Evolutionary conservation across 2,329 filamentous ascomycete species (phyloP), one percentile per base, ranked within the genome.

Genomic region (Arthrinium phaeospermum): DNA sequence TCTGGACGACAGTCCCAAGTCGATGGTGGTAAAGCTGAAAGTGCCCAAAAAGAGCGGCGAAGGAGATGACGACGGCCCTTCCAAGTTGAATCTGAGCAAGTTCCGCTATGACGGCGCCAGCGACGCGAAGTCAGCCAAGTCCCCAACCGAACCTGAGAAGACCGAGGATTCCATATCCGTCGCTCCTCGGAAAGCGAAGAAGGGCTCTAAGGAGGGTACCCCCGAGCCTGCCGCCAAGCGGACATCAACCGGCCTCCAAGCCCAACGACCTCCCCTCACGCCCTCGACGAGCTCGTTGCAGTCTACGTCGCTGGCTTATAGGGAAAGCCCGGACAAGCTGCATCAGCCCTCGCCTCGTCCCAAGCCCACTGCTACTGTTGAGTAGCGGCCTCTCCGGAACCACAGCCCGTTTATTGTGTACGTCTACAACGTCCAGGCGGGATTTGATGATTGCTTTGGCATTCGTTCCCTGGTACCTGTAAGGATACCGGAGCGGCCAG

Each of bases 21-120:
- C 91, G 76, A 86, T 96, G 53, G 88, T 98, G 69, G 92, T 98
- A 72, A 95, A 93, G 80, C 86, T 98, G 19, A 86, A 87, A 8
- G 82, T 91, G 49, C 76, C 78, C 1, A 69, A 74, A 30, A 85
- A 85, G 53, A 41, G 75, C 85, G 78, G 67, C 84, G 75, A 75
- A 83, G 46, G 80, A 83, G 44, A 69, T 75, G 81, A 72, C 4
- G 77, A 82, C 69, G 81, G 69, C 14, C 37, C 51, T 13, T 78
- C 80, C 67, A 80, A 78, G 69, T 77, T 80, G 68, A 78, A 79
- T 61, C 73, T 82, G 7, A 76, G 81, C 49, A 73, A 76, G 1
- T 81, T 79, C 61, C 78, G 79, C 14, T 81, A 81, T 57, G 76
- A 77, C 13, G 75, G 76, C 24, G 74, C 74, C 10, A 76, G 34